These are phyloP conservation scores for Euryodendron excelsum DNA, from an alignment of 148 eudicot species.

Conservation along the genomic window DNA sequence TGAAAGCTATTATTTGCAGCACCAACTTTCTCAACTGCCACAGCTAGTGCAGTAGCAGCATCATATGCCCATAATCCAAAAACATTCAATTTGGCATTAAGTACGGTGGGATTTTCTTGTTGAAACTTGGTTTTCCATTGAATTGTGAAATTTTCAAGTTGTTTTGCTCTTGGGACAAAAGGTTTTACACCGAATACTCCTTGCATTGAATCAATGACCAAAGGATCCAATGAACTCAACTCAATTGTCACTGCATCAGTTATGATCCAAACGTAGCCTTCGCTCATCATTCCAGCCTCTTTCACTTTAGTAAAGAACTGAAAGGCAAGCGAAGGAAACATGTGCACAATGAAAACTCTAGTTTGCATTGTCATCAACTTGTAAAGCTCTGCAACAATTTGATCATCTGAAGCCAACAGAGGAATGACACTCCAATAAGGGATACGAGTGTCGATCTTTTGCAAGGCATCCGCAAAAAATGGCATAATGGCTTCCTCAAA, in stretches of 20 bases:
- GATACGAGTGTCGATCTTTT: conserved; percentile 21
- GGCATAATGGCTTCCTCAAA: no score
- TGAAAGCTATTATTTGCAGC: conserved; percentile 3
- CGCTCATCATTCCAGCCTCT: no score
- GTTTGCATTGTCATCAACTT: conserved; percentile 51
- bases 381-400: conserved; percentile 36
- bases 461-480: conserved; percentile 33
- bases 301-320: no score
- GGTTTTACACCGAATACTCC: conserved; percentile 29
- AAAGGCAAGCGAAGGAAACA: no score
- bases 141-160: conserved; percentile 10
- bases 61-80: conserved; percentile 33
- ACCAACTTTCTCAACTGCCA: conserved; percentile 21
- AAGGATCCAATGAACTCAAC: no score
- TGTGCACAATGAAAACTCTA: no score
- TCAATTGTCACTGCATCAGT: no score
- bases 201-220: conserved; percentile 39
- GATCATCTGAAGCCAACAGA: conserved; percentile 28
- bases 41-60: conserved; percentile 31
- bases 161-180: conserved; percentile 23
- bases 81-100: no score
- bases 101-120: no score
- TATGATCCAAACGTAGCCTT: no score
- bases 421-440: conserved; percentile 33
- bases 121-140: no score